A percentile compares a stretch with the other conserved stretches of the same genome.
These are phyloP conservation scores for Blastomyces emzantsi DNA, from an alignment of 2,329 filamentous ascomycete species.

Conservation along the genomic window DNA sequence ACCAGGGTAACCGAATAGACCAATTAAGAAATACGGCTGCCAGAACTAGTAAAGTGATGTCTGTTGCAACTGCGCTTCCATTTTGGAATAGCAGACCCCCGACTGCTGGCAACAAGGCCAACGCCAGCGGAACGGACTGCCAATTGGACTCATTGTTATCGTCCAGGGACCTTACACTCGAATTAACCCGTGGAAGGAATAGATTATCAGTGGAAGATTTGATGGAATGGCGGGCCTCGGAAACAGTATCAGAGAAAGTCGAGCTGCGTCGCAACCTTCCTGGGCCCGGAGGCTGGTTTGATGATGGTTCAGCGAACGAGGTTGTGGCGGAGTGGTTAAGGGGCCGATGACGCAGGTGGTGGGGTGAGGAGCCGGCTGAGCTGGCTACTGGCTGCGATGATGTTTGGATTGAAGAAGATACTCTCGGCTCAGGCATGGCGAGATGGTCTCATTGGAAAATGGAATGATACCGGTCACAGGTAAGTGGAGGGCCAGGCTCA, in stretches of 20 bases:
- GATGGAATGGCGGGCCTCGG: conserved; percentile 55
- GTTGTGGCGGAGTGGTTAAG: conserved; percentile 30
- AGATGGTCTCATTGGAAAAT: background rate
- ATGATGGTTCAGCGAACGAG: conserved; percentile 27
- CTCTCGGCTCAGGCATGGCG: conserved; percentile 4
- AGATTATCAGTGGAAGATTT: conserved; percentile 62
- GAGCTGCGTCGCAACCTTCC: conserved; percentile 59
- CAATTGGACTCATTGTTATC: conserved; percentile 55
- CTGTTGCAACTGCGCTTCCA: conserved; percentile 73
- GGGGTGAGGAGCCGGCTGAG: conserved; percentile 14
- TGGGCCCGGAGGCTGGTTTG: conserved; percentile 16
- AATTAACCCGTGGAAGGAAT: conserved; percentile 48
- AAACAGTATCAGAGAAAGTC: conserved; percentile 65
- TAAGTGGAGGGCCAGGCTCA: background rate
- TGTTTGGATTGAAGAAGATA: background rate
- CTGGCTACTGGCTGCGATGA: conserved; percentile 12
- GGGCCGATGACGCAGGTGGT: conserved; percentile 30
- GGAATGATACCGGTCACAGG: background rate
- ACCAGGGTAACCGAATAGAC: conserved; percentile 88
- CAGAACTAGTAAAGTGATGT: conserved; percentile 69
- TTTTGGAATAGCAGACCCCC: conserved; percentile 77
- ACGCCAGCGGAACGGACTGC: conserved; percentile 70
- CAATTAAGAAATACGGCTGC: conserved; percentile 84
- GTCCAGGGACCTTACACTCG: conserved; percentile 19
- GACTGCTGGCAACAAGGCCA: conserved; percentile 78